Evolutionary conservation across 2,329 filamentous ascomycete species (phyloP).

Genomic region (Fusarium compactum): DNA sequence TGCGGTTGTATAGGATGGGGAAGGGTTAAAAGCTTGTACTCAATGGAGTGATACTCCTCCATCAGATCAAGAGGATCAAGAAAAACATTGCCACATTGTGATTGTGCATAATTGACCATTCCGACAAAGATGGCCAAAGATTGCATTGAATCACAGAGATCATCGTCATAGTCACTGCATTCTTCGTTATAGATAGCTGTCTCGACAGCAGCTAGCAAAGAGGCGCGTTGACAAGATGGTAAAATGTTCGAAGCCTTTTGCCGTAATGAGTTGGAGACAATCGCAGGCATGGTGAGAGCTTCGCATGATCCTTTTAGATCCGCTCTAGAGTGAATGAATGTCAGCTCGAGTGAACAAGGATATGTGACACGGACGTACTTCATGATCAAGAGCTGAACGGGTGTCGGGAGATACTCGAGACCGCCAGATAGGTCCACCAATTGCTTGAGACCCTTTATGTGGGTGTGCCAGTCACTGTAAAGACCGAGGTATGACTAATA

Average conservation of each 20-base stretch:
- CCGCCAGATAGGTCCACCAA: not conserved
- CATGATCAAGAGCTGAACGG: not conserved
- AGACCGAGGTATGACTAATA: not conserved
- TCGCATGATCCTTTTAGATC: not conserved
- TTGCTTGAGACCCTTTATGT: not conserved
- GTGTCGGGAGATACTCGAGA: not conserved
- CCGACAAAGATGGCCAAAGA: not conserved
- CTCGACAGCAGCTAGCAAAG: not conserved
- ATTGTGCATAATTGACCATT: not conserved
- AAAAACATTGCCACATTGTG: not conserved
- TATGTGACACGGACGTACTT: not conserved
- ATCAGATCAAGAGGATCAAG: not conserved
- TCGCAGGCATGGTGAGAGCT: fast-evolving
- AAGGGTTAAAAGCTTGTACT: not conserved
- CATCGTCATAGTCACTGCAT: not conserved
- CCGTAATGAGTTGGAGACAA: not conserved
- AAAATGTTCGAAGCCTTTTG: not conserved
- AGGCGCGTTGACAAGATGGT: not conserved
- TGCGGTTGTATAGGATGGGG: not conserved
- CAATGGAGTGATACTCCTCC: not conserved
- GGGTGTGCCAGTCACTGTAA: not conserved
- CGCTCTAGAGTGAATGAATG: not conserved
- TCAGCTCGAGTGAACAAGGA: not conserved
- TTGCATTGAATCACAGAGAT: not conserved
- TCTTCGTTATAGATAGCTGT: not conserved